A percentile compares a stretch with the other conserved stretches of the same genome.
phyloP scores from a whole-genome alignment of 768 basidiomycete genomes.

The Butyriboletus loyo region DNA sequence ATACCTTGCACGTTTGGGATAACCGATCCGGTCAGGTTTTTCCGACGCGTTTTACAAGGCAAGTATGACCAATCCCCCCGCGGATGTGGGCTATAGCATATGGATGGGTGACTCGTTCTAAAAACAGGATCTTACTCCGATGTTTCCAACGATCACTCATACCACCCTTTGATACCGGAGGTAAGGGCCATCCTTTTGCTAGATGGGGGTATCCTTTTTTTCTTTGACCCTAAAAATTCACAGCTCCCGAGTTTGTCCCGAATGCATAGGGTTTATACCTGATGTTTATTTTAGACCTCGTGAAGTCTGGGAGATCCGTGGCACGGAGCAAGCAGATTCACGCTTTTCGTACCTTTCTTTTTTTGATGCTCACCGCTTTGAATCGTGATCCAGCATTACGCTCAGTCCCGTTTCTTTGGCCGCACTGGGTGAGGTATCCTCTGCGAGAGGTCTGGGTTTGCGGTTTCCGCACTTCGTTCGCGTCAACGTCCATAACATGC shows the following conservation, averaged over 20 bases:
- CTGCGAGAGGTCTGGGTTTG: slow-evolving; percentile 66
- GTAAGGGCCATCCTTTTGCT: slow-evolving; percentile 33
- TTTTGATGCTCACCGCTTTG: slow-evolving; percentile 8
- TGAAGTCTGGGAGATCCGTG: slow-evolving; percentile 88
- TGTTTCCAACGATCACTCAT: slow-evolving; percentile 52
- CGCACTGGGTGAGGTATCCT: slow-evolving; percentile 59
- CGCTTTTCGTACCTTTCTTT: not conserved
- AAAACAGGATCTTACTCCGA: slow-evolving; percentile 62
- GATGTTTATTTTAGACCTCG: slow-evolving; percentile 67
- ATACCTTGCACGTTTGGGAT: not conserved
- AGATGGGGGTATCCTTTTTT: too few species aligned
- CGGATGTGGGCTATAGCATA: not conserved
- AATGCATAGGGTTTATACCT: slow-evolving; percentile 51
- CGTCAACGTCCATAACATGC: slow-evolving; percentile 58
- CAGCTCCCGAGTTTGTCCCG: not conserved
- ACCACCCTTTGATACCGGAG: slow-evolving; percentile 54
- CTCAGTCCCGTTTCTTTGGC: slow-evolving; percentile 84
- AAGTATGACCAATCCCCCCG: slow-evolving; percentile 16
- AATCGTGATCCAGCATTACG: slow-evolving; percentile 53
- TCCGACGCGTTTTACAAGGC: slow-evolving; percentile 79
- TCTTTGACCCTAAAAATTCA: not conserved
- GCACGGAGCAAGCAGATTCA: slow-evolving; percentile 54
- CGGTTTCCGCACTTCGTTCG: slow-evolving; percentile 88
- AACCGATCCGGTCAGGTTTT: slow-evolving; percentile 53
- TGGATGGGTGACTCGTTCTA: slow-evolving; percentile 8